phyloP scores from a whole-genome alignment of 352 stramenopile species.

The Phytophthora sp. region DNA sequence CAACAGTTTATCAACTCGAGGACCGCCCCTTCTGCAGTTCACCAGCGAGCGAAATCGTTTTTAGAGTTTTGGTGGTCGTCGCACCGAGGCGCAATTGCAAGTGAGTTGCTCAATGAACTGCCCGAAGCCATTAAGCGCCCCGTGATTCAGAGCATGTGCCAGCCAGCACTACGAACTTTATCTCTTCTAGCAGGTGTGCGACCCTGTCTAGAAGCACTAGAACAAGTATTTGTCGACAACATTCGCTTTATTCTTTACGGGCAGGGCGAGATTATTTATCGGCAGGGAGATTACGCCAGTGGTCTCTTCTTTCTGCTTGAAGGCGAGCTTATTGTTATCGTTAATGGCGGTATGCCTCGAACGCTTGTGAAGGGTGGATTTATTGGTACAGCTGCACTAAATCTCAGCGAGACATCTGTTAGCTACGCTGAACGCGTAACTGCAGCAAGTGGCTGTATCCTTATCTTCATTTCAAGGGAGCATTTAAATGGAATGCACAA shows the following conservation, averaged over 20 bases:
- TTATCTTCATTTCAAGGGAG: slow-evolving; percentile 59
- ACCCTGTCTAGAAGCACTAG: slow-evolving; percentile 35
- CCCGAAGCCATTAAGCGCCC: slow-evolving; percentile 56
- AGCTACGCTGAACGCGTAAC: slow-evolving; percentile 67
- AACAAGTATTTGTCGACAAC: slow-evolving; percentile 58
- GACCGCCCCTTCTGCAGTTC: slow-evolving; percentile 43
- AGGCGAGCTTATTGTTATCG: slow-evolving; percentile 57
- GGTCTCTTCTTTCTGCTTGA: slow-evolving; percentile 66
- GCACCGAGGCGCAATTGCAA: slow-evolving; percentile 54
- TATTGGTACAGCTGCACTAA: slow-evolving; percentile 53
- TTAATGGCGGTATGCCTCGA: slow-evolving; percentile 34
- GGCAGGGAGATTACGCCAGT: slow-evolving; percentile 63
- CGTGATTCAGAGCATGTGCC: slow-evolving; percentile 56
- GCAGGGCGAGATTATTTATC: slow-evolving; percentile 67
- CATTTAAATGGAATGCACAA: slow-evolving; percentile 64
- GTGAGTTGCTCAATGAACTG: slow-evolving; percentile 55
- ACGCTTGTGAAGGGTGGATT: slow-evolving; percentile 56
- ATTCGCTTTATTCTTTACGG: slow-evolving; percentile 61
- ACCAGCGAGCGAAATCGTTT: slow-evolving; percentile 62
- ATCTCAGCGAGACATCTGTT: slow-evolving; percentile 57
- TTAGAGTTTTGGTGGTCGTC: slow-evolving; percentile 76
- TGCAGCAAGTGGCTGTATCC: slow-evolving; percentile 59
- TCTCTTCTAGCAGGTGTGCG: slow-evolving; percentile 43
- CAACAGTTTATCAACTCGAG: slow-evolving; percentile 59
- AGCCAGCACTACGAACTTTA: slow-evolving; percentile 53